A percentile compares a stretch with the other conserved stretches of the same genome.
Conservation (phyloP, 495 filamentous ascomycete species). For the Penicillium coffeae region DNA sequence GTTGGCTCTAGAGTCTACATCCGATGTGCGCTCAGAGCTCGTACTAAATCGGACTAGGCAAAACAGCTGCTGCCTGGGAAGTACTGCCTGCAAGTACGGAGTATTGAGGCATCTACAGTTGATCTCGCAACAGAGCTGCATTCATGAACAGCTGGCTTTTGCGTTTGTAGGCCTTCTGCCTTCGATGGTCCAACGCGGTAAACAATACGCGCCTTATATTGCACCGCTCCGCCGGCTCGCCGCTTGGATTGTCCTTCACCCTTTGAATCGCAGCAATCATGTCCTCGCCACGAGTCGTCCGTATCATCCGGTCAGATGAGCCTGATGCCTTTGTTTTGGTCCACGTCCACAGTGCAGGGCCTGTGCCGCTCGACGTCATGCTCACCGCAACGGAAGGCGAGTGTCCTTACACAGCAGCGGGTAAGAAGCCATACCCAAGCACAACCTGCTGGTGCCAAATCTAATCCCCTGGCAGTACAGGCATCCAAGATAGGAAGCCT, state of each 20-base stretch:
- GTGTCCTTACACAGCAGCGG: slow-evolving; percentile 51
- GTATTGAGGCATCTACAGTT: too few species aligned
- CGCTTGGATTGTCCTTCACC: neutral
- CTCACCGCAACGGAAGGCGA: slow-evolving; percentile 67
- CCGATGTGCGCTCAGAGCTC: too few species aligned
- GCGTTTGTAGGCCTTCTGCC: too few species aligned
- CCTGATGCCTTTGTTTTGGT: slow-evolving; percentile 54
- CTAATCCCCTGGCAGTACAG: slow-evolving; percentile 40
- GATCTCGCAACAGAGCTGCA: too few species aligned
- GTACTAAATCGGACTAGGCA: too few species aligned
- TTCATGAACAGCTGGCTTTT: too few species aligned
- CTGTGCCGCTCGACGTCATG: slow-evolving; percentile 53
- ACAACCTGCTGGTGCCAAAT: neutral
- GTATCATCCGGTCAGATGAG: slow-evolving; percentile 52
- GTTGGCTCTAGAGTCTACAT: too few species aligned
- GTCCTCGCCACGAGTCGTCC: slow-evolving; percentile 40
- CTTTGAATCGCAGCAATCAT: neutral
- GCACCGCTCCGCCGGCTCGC: neutral
- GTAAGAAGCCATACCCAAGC: slow-evolving; percentile 33
- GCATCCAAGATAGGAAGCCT: slow-evolving; percentile 40
- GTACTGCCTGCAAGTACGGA: too few species aligned
- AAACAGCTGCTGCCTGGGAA: too few species aligned
- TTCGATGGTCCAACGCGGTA: too few species aligned
- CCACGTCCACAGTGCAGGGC: slow-evolving; percentile 46
- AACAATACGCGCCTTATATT: neutral